Base-by-base conservation (phyloP, 1,284 basidiomycete species). In the Trametes sp. region DNA sequence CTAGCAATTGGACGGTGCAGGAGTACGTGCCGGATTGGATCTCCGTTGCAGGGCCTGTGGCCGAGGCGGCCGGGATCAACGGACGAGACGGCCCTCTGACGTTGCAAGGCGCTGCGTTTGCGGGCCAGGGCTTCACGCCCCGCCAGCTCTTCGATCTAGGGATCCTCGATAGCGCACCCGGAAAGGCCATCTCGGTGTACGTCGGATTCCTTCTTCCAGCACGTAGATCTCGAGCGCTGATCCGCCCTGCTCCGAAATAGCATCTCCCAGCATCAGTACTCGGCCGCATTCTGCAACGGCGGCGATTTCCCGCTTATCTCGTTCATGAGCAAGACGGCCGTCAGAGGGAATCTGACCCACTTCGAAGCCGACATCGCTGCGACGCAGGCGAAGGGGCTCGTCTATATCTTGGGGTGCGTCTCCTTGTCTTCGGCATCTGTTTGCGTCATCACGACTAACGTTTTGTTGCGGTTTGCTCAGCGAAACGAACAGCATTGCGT, bases 251-350 rank as follows among this genome's bases (percentile, higher is more conserved):
- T 60, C 46, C 51, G 23, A 4, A 35, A 10, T 70, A 87, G 86
- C 8, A 83, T 87, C 61, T 88, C 87, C 8, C 84, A 89, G 67
- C 87, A 89, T 68, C 81, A 78, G 38, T 89, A 89, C 67, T 83
- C 81, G 21, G 84, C 85, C 41, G 77, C 79, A 14, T 87, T 86
- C 70, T 85, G 84, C 67, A 68, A 73, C 19, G 87, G 84, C 24
- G 80, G 73, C 54, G 78, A 78, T 55, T 81, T 81, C 35, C 68
- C 83, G 45, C 73, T 88, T 16, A 78, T 84, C 65, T 84, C 86
- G 64, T 76, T 90, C 54, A 88, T 89, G 85, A 81, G 78, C 52
- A 89, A 89, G 70, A 70, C 78, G 10, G 78, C 78, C 33, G 84
- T 90, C 36, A 81, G 87, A 26, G 74, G 81, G 51, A 90, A 90